These are phyloP conservation scores for Eucalyptus erythrocorys DNA, from an alignment of 345 rosid species.

Conservation along the genomic window DNA sequence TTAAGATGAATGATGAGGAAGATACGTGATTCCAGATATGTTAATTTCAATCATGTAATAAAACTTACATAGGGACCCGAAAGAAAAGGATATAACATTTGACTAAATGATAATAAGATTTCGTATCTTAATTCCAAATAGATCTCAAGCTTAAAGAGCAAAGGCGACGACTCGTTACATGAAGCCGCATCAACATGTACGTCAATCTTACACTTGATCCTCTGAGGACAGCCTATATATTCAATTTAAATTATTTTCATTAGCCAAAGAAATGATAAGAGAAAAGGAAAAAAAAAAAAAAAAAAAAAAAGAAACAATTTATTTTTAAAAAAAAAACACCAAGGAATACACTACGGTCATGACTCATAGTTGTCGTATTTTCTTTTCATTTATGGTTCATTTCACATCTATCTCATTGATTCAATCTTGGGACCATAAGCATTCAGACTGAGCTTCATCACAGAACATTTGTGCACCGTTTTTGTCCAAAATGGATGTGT, in stretches of 20 bases:
- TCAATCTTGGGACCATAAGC: background rate
- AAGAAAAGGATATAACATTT: too few relatives aligned
- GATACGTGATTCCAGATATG: background rate
- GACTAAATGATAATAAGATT: too few relatives aligned
- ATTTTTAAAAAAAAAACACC: too few relatives aligned
- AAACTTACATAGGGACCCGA: background rate
- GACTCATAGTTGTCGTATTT: background rate
- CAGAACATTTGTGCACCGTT: background rate
- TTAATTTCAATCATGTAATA: background rate
- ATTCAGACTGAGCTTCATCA: background rate
- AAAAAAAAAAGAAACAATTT: too few relatives aligned
- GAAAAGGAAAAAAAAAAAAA: background rate
- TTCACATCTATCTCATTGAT: background rate
- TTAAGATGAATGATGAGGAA: background rate
- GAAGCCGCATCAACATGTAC: background rate
- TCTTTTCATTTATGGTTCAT: background rate
- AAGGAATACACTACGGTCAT: background rate
- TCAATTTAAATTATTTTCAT: too few relatives aligned
- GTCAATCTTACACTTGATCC: background rate
- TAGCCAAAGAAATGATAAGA: background rate
- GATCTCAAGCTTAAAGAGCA: too few relatives aligned
- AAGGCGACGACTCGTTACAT: background rate
- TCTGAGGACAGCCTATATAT: too few relatives aligned
- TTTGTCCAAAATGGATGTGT: conserved; percentile 11
- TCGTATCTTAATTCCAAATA: too few relatives aligned